Percentiles rank a stretch among this genome's conserved stretches.
These are phyloP conservation scores for Talaromyces thailandensis DNA, from an alignment of 495 filamentous ascomycete species.

Conservation along the genomic window DNA sequence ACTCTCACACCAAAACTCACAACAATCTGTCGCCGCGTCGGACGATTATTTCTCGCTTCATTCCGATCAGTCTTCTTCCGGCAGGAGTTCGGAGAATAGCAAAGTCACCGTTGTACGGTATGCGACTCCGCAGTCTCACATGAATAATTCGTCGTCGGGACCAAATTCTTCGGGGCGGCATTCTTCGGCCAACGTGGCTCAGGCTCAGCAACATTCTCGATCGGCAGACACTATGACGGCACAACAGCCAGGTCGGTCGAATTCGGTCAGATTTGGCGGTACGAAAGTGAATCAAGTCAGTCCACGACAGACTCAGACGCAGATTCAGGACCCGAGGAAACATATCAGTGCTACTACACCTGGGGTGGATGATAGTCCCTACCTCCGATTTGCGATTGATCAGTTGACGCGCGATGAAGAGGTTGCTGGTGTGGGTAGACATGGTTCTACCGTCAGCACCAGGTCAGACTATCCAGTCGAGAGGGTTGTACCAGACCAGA, in stretches of 20 bases:
- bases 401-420: conserved; percentile 62
- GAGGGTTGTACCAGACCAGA: conserved; percentile 42
- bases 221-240: neutral
- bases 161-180: conserved; percentile 18
- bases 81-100: conserved; percentile 28
- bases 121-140: conserved; percentile 38
- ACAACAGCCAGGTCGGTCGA: conserved; percentile 8
- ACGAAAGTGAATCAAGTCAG: conserved; percentile 21
- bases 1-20: conserved; percentile 42
- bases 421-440: conserved; percentile 23
- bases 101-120: conserved; percentile 39
- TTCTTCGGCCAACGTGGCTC: conserved; percentile 19
- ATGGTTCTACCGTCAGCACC: conserved; percentile 24
- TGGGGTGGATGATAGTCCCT: conserved; percentile 57
- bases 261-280: conserved; percentile 28
- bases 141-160: conserved; percentile 21
- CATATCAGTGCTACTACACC: conserved; percentile 46
- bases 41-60: conserved; percentile 63
- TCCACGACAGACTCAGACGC: conserved; percentile 12
- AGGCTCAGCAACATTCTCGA: conserved; percentile 8
- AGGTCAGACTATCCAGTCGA: conserved; percentile 34
- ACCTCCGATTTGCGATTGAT: conserved; percentile 64
- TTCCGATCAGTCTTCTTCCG: conserved; percentile 38
- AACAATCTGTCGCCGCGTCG: conserved; percentile 54
- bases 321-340: conserved; percentile 17